Evolutionary conservation across 1,139 yeast species (phyloP).

Genomic region (Sugiyamaella xylanicola): DNA sequence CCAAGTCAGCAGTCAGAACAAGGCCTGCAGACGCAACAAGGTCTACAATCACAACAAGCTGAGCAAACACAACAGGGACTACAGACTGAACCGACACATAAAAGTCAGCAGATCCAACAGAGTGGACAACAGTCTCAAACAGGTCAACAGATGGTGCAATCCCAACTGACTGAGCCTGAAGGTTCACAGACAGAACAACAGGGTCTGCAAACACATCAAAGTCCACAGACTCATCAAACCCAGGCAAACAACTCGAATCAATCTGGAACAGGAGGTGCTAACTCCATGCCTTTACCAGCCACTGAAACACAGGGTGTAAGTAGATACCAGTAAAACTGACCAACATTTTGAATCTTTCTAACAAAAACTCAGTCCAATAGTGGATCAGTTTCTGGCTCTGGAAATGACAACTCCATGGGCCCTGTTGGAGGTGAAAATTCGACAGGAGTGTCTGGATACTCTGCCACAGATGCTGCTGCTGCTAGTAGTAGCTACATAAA

Average conservation of each 20-base stretch:
- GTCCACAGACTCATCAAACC: not conserved
- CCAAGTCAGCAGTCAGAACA: not conserved
- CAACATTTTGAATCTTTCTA: too few relatives aligned
- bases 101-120: slow-evolving; percentile 10
- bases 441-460: not conserved
- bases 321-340: not conserved
- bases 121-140: slow-evolving; percentile 7
- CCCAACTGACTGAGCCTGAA: too few relatives aligned
- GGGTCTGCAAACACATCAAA: not conserved
- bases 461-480: slow-evolving; percentile 4
- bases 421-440: not conserved
- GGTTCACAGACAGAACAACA: not conserved
- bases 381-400: not conserved
- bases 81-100: not conserved
- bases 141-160: too few relatives aligned
- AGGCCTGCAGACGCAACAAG: not conserved
- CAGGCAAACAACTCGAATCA: not conserved
- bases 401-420: slow-evolving; percentile 4
- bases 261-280: slow-evolving; percentile 2
- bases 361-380: too few relatives aligned
- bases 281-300: not conserved
- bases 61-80: not conserved
- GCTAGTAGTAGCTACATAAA: slow-evolving; percentile 2
- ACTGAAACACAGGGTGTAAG: not conserved
- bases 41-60: not conserved